A percentile compares a stretch with the other conserved stretches of the same genome.
phyloP scores from a whole-genome alignment of 352 stramenopile species.

The Aphanomyces stellatus region DNA sequence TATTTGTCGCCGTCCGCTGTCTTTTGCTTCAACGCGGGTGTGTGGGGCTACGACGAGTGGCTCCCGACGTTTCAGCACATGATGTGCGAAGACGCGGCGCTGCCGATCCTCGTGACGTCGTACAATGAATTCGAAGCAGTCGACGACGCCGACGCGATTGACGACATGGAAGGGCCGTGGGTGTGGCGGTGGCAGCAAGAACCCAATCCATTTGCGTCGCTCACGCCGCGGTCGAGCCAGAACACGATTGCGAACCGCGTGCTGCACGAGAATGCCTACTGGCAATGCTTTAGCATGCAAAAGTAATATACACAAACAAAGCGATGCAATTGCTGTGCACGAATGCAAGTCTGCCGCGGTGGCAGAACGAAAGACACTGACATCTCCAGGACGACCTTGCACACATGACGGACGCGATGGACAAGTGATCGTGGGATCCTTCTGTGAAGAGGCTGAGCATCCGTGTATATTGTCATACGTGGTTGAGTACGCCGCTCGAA shows the following conservation, averaged over 20 bases:
- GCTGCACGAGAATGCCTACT: slow-evolving; percentile 73
- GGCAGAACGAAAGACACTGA: too few relatives aligned
- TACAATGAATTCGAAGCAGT: slow-evolving; percentile 77
- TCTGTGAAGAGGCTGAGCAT: too few relatives aligned
- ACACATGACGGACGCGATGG: too few relatives aligned
- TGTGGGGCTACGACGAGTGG: slow-evolving; percentile 86
- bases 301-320: too few relatives aligned
- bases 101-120: slow-evolving; percentile 68
- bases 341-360: too few relatives aligned
- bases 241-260: slow-evolving; percentile 40
- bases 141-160: slow-evolving; percentile 72
- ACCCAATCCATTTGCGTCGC: slow-evolving; percentile 53
- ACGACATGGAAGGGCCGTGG: slow-evolving; percentile 29
- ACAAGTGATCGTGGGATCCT: too few relatives aligned
- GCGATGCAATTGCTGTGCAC: too few relatives aligned
- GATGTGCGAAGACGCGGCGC: slow-evolving; percentile 33
- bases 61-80: slow-evolving; percentile 58
- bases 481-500: too few relatives aligned
- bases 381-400: too few relatives aligned
- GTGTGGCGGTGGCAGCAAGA: slow-evolving; percentile 62
- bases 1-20: slow-evolving; percentile 49
- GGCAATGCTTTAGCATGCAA: slow-evolving; percentile 56
- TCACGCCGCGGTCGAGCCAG: slow-evolving; percentile 36
- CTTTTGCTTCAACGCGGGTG: slow-evolving; percentile 78
- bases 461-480: too few relatives aligned